A percentile compares a stretch with the other conserved stretches of the same genome.
Conservation (phyloP, 768 basidiomycete genomes). For the Inosperma sp. region DNA sequence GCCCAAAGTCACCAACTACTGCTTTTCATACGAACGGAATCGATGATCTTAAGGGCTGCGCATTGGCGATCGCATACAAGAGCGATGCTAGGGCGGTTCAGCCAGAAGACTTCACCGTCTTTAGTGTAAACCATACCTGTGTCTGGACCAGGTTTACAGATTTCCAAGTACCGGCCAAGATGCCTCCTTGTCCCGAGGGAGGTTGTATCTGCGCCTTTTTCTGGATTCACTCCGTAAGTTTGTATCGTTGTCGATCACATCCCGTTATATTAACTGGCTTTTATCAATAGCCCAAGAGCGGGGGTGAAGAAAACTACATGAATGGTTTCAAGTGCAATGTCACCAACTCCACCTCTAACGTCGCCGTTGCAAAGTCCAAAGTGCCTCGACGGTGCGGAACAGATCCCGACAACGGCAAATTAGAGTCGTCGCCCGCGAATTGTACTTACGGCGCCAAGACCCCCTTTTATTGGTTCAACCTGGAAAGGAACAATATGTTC, state of each 20-base stretch:
- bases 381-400: conserved; percentile 63
- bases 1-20: too few relatives aligned
- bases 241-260: background rate
- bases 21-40: conserved; percentile 55
- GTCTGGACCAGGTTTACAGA: conserved; percentile 69
- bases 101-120: conserved; percentile 67
- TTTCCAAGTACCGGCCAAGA: conserved; percentile 59
- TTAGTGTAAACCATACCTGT: conserved; percentile 72
- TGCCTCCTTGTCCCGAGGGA: conserved; percentile 64
- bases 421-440: conserved; percentile 46
- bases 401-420: conserved; percentile 46
- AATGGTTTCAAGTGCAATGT: conserved; percentile 68
- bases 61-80: conserved; percentile 75
- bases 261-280: background rate
- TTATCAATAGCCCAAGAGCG: conserved; percentile 39
- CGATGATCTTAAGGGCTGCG: conserved; percentile 57
- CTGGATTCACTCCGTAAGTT: conserved; percentile 60
- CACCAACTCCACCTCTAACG: conserved; percentile 47
- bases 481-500: conserved; percentile 63
- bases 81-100: conserved; percentile 49
- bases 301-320: conserved; percentile 71
- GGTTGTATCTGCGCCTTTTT: conserved; percentile 70
- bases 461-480: conserved; percentile 68
- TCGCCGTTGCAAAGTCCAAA: conserved; percentile 50
- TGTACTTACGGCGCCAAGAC: conserved; percentile 72